A percentile compares a stretch with the other conserved stretches of the same genome.
phyloP scores from a whole-genome alignment of 2,329 filamentous ascomycete genomes.

The Blumeria graminis region DNA sequence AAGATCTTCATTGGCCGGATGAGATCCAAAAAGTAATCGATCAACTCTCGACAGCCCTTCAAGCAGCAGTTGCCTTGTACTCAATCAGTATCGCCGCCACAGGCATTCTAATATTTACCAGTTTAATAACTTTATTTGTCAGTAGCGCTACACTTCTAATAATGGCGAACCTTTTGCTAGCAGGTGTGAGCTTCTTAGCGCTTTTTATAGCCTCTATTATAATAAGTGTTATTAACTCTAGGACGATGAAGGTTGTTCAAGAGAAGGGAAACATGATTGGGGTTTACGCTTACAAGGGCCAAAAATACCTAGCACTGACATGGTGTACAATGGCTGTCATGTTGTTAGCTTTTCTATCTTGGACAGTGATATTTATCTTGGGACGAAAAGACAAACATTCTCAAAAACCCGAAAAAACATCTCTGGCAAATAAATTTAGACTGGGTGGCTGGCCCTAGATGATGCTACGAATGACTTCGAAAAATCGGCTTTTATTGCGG shows the following conservation, averaged over 20 bases:
- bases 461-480: too few relatives aligned
- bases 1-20: conserved; percentile 29
- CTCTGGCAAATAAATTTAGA: too few relatives aligned
- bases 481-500: too few relatives aligned
- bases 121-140: conserved; percentile 21
- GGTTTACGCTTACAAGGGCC: conserved; percentile 19
- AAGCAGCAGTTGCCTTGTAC: conserved; percentile 33
- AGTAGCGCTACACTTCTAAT: conserved; percentile 21
- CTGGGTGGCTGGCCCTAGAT: too few relatives aligned
- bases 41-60: conserved; percentile 23
- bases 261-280: conserved; percentile 14
- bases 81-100: conserved; percentile 29
- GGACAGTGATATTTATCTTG: conserved; percentile 12
- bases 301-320: conserved; percentile 31
- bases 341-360: conserved; percentile 14
- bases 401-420: not conserved
- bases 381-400: conserved; percentile 4
- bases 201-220: conserved; percentile 55
- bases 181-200: conserved; percentile 23
- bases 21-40: conserved; percentile 28
- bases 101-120: conserved; percentile 23
- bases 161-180: conserved; percentile 24
- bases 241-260: conserved; percentile 25
- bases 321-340: conserved; percentile 29
- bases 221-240: conserved; percentile 34